Evolutionary conservation across 345 rosid genomes (phyloP).

Genomic region (Lepidium sativum): DNA sequence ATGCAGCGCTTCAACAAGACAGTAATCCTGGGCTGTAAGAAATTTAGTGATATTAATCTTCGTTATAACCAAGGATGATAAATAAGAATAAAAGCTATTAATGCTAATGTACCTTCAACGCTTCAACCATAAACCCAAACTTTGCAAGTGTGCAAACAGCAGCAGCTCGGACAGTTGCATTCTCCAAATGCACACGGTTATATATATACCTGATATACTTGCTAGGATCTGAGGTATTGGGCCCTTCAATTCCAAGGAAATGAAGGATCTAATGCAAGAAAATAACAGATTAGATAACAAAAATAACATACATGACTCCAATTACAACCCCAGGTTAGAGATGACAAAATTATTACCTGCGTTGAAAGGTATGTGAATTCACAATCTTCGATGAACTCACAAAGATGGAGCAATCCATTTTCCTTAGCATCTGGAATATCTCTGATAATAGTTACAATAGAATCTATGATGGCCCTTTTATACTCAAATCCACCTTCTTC

Average conservation of each 20-base stretch:
- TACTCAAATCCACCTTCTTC: slow-evolving; percentile 99
- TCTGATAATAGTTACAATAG: slow-evolving; percentile 87
- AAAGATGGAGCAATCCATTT: slow-evolving; percentile 91
- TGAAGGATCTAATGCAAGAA: slow-evolving; percentile 62
- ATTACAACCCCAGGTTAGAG: neutral
- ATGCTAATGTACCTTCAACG: slow-evolving; percentile 57
- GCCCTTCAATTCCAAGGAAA: slow-evolving; percentile 95
- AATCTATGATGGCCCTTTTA: slow-evolving; percentile 94
- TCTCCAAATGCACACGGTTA: slow-evolving; percentile 97
- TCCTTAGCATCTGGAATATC: slow-evolving; percentile 99
- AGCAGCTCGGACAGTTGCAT: slow-evolving; percentile 94
- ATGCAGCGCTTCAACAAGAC: slow-evolving; percentile 86
- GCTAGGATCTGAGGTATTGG: slow-evolving; percentile 87
- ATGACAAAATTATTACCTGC: slow-evolving; percentile 47
- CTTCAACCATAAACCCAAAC: slow-evolving; percentile 89
- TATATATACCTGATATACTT: slow-evolving; percentile 97
- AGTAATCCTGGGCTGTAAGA: slow-evolving; percentile 69
- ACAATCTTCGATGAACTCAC: slow-evolving; percentile 98
- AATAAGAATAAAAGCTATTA: neutral
- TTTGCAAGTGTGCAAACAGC: slow-evolving; percentile 95
- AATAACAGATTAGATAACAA: neutral
- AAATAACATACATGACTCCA: neutral
- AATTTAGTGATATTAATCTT: neutral
- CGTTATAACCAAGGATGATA: neutral
- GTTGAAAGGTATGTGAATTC: slow-evolving; percentile 98